These are phyloP conservation scores for Xylariaceae sp. DNA, from an alignment of 2,329 filamentous ascomycete genomes.

Conservation along the genomic window DNA sequence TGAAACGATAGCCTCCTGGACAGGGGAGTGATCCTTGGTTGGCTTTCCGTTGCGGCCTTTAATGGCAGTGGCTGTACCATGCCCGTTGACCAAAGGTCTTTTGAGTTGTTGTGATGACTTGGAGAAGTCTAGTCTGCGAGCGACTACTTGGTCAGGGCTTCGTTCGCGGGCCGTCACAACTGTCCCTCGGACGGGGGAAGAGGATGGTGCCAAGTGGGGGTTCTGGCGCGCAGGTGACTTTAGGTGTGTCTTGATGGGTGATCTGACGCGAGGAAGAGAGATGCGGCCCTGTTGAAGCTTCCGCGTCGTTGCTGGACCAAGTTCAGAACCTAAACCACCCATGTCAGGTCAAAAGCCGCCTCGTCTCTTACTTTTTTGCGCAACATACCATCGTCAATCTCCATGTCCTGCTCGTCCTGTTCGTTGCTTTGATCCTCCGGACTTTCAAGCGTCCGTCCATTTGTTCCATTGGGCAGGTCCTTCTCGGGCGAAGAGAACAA, in stretches of 20 bases:
- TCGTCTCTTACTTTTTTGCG: slow-evolving; percentile 28
- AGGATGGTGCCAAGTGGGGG: slow-evolving; percentile 61
- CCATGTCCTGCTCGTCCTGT: slow-evolving; percentile 57
- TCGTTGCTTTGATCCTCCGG: slow-evolving; percentile 28
- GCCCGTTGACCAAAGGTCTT: slow-evolving; percentile 31
- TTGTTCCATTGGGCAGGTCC: slow-evolving; percentile 33
- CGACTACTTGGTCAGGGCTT: slow-evolving; percentile 51
- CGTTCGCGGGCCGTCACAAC: slow-evolving; percentile 39
- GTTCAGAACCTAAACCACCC: slow-evolving; percentile 52
- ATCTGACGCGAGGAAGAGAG: slow-evolving; percentile 57
- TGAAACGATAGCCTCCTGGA: slow-evolving; percentile 22
- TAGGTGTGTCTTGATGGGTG: slow-evolving; percentile 69
- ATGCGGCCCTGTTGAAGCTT: slow-evolving; percentile 58
- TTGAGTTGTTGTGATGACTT: slow-evolving; percentile 32
- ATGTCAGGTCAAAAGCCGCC: not conserved
- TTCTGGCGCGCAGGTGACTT: slow-evolving; percentile 68
- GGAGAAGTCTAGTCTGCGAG: slow-evolving; percentile 62
- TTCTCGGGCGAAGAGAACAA: slow-evolving; percentile 89
- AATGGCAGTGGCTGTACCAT: slow-evolving; percentile 37
- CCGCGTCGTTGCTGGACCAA: slow-evolving; percentile 60
- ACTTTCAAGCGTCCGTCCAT: slow-evolving; percentile 19
- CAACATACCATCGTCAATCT: slow-evolving; percentile 57
- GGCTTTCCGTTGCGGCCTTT: slow-evolving; percentile 33
- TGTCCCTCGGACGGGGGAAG: slow-evolving; percentile 55
- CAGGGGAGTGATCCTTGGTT: slow-evolving; percentile 29